Conservation (phyloP, 2,329 filamentous ascomycete species). For the Claviceps sp. region DNA sequence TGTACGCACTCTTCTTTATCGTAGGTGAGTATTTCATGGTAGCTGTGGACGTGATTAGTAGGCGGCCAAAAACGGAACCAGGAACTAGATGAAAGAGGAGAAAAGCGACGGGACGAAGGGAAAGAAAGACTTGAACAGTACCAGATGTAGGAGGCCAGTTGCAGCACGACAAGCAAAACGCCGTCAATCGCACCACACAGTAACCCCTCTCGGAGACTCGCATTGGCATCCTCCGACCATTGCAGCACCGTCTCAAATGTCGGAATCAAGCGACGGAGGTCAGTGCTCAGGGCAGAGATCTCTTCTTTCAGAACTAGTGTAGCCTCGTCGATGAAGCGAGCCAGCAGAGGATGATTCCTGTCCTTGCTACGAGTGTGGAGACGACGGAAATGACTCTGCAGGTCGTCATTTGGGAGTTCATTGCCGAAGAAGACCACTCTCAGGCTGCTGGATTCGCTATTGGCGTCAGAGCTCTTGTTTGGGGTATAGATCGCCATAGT, state of each 20-base stretch:
- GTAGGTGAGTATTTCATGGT: neutral
- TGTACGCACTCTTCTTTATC: neutral
- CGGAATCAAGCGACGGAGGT: constrained; percentile 17
- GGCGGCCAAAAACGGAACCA: neutral
- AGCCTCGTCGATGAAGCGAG: constrained; percentile 2
- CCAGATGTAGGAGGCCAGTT: constrained; percentile 31
- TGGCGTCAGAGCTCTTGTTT: neutral
- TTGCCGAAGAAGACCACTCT: neutral
- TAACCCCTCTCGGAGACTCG: constrained; percentile 23
- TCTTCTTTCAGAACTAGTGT: neutral
- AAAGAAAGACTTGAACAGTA: constrained; percentile 10
- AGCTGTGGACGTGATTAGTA: neutral
- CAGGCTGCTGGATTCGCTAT: neutral
- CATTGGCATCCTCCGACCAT: constrained; percentile 16
- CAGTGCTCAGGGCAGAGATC: neutral
- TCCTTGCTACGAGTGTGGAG: constrained; percentile 1
- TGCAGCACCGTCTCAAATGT: constrained; percentile 24
- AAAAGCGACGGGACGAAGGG: neutral
- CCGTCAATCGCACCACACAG: constrained; percentile 32
- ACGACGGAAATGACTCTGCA: neutral
- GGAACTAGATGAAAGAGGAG: neutral
- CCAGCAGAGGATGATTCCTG: neutral
- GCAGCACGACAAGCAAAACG: constrained; percentile 24
- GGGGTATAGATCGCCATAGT: neutral
- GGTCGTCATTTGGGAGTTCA: constrained; percentile 2